Base-by-base conservation (phyloP, 208 protist genomes). In the Jaenimonas drosophilae region DNA sequence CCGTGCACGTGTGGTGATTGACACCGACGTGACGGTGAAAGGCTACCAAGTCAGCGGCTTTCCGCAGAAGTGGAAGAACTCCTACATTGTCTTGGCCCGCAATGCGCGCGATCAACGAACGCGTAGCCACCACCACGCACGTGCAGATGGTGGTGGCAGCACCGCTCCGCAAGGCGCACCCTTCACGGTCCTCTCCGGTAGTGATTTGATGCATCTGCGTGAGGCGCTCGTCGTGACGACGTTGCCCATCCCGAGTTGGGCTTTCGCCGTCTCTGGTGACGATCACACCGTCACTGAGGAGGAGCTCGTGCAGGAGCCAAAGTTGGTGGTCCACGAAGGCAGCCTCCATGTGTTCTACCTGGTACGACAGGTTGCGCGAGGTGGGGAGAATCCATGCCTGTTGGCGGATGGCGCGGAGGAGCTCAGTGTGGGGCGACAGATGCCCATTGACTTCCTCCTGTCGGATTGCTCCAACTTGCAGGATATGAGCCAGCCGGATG, bases 281-380 rank as follows among this genome's bases (percentile, higher is more conserved):
- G 49, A 52, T 16, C 25, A 42, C 19, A 59, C 37, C 19, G 62
- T 71, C 16, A 58, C 57, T 5, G 29, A 49, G 40, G 51, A 64
- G 31, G 49, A 52, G 21, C 25, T 45, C 19, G 38, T 82, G 24
- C 27, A 66, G 17, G 49, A 51, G n/a, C 63, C 64, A 0, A 47
- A 57, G n/a, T 28, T 82, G 17, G 40, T 82, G 20, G 48, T 58
- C 0, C 46, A 59, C 36, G 21, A 43, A 12, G 59, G 57, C 11
- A 48, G 31, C n/a, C 20, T 82, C 33, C 74, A 82, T 54, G 63
- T 57, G 2, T 74, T 82, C 30, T 82, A 82, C 33, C 11, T 82
- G 21, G 46, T 82, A 7, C 51, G 57, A 19, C 19, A 21, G 16
- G 36, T 60, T 4, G 17, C 25, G 24, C 12, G 43, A 4, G 21